Base-by-base conservation (phyloP, 1,284 basidiomycete species). In the Dichomitus squalens region DNA sequence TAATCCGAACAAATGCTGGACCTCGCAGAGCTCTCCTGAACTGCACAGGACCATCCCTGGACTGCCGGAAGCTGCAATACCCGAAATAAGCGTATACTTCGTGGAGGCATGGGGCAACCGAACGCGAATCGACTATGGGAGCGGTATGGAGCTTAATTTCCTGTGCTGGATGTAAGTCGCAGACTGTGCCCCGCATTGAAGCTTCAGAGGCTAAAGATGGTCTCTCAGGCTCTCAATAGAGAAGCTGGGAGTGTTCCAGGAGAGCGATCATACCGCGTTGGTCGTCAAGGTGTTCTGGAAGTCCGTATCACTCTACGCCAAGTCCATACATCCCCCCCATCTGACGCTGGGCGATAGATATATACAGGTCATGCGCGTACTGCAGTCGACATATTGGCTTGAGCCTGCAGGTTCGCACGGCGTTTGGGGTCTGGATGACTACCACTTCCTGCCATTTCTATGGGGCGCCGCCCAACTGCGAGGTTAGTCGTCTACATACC, bases 61-160 rank as follows among this genome's bases (percentile, higher is more conserved):
- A 3, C 68, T 95, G 1, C 83, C 87, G 0, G 52, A 68, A 2
- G 84, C 83, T 6, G 81, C 86, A 1, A 78, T 86, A 1, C 68
- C 75, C 2, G 95, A 96, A 69, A 70, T 96, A 8, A 83, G 87
- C 3, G 79, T 79, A 0, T 99, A 99, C 73, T 91, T 99, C 65
- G 77, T 81, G 44, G 92, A 97, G 69, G 76, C 87, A 21, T 99
- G 95, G 96, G 96, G 96, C 0, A 98, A 93, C 72, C 81, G 90
- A 36, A 85, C 90, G 53, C 80, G 96, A 5, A 96, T 99, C 60
- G 97, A 99, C 74, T 99, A 99, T 73, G 96, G 97, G 8, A 97
- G 95, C 68, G 96, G 96, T 2, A 98, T 98, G 95, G 97, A 99
- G 73, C 82, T 99, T 57, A 98, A 98, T 75, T 99, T 98, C 70